Percentiles rank a stretch among this genome's conserved stretches.
These are phyloP conservation scores for Rhizophagus prolifer DNA, from an alignment of 192 early-diverging fungal genomes.

Conservation along the genomic window DNA sequence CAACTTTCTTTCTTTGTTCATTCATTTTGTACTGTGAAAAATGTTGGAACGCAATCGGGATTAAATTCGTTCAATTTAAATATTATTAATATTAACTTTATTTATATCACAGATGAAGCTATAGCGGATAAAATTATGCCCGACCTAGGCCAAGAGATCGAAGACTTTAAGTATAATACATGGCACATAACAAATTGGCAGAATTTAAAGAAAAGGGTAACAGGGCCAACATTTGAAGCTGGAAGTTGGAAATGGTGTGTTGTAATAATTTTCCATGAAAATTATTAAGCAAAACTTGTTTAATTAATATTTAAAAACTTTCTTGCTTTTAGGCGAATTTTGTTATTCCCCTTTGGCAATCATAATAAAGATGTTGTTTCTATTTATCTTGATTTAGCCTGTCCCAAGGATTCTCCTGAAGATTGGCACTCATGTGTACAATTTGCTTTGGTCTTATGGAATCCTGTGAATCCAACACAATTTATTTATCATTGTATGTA, in stretches of 20 bases:
- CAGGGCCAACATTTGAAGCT: conserved; percentile 47
- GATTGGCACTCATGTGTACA: conserved; percentile 83
- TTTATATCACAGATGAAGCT: conserved; percentile 36
- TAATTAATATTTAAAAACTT: too few relatives aligned
- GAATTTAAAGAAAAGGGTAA: conserved; percentile 43
- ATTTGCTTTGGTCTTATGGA: conserved; percentile 78
- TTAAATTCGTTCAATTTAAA: too few relatives aligned
- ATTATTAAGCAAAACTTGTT: too few relatives aligned
- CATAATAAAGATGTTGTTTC: conserved; percentile 65
- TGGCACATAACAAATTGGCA: conserved; percentile 45
- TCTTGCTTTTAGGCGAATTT: conserved; percentile 64
- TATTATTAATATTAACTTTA: neutral
- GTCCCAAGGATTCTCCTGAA: conserved; percentile 53
- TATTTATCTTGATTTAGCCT: conserved; percentile 86
- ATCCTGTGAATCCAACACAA: conserved; percentile 65
- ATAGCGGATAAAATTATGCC: conserved; percentile 43
- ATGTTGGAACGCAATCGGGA: too few relatives aligned
- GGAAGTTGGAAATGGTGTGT: conserved; percentile 51
- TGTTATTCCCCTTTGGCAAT: conserved; percentile 91
- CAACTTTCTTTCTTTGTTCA: too few relatives aligned
- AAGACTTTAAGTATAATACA: conserved; percentile 37
- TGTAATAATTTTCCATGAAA: too few relatives aligned
- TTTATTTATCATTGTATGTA: conserved; percentile 53
- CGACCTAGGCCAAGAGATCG: conserved; percentile 38
- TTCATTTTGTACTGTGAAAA: too few relatives aligned